Evolutionary conservation across 192 early-diverging fungal species (phyloP), one percentile per base, ranked within the genome.

Genomic region (Dissophora ornata): DNA sequence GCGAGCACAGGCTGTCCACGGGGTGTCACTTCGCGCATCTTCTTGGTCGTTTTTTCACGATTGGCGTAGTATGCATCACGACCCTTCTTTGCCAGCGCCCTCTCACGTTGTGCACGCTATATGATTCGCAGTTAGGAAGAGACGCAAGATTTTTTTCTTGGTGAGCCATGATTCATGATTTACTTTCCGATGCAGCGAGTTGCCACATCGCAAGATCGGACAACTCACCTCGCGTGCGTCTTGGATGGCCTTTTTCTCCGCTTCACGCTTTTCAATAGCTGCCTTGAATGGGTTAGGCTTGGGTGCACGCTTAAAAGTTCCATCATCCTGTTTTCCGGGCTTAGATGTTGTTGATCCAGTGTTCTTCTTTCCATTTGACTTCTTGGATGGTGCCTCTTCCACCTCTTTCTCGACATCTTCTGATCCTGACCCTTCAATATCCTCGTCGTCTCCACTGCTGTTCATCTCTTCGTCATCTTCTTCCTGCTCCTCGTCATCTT

Each of bases 251-350:
- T 77, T 77, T 59, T 67, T 77, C 53, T 77, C 73, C 7, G 64
- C 64, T 48, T 77, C 73, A 44, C 73, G 73, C 59, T 77, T 77
- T 46, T 77, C 73, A 19, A 77, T 77, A 0, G 73, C 73, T 34
- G 63, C 73, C 47, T 77, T 77, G 57, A 77, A 77, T 2, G 73
- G 73, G 38, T 77, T 77, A 18, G 73, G 73, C 54, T 77, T 77
- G 36, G 49, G 36, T 8, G 73, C 73, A 24, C 73, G 57, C 44
- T 67, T 67, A 36, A 77, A 77, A 0, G 64, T 48, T 33, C 65
- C 73, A 15, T 77, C 73, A 2, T 77, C 65, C 50, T 77, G 73
- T 40, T 77, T 77, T 38, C 64, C 73, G 4, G 57, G 30, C 32
- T 75, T 71, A 8, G 7, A 2, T 45, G 29, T 25, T 24, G 45